Percentiles rank a stretch among this genome's conserved stretches.
Conservation (phyloP, 164 flowering plant genomes). For the Tinospora cordifolia region DNA sequence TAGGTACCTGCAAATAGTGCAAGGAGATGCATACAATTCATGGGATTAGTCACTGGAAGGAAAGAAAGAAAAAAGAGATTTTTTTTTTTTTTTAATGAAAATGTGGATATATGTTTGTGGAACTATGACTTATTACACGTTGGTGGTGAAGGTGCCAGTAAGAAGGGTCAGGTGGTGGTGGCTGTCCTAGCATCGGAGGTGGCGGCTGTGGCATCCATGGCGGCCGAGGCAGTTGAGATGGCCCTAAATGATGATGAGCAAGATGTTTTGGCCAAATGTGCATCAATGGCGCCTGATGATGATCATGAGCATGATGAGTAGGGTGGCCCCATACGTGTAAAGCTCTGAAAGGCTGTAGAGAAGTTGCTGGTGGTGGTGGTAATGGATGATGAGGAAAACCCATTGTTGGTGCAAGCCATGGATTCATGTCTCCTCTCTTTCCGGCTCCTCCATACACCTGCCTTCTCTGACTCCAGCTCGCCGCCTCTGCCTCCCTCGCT, state of each 20-base stretch:
- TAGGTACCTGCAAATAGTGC: constrained; percentile 31
- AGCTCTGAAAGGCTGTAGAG: constrained; percentile 42
- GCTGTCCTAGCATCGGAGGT: constrained; percentile 18
- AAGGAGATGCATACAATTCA: constrained; percentile 5
- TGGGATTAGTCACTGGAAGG: background rate
- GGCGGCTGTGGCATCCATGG: constrained; percentile 21
- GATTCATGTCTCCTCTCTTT: constrained; percentile 38
- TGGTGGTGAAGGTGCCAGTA: constrained; percentile 57
- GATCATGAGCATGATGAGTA: constrained; percentile 35
- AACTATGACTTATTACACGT: constrained; percentile 29
- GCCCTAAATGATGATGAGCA: constrained; percentile 28
- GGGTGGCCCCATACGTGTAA: constrained; percentile 99
- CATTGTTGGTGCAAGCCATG: constrained; percentile 68
- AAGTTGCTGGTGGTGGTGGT: constrained; percentile 27
- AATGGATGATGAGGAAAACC: constrained; percentile 53
- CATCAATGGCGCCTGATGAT: constrained; percentile 41
- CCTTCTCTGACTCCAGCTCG: constrained; percentile 75
- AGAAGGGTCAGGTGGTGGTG: constrained; percentile 33
- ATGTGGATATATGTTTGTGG: background rate
- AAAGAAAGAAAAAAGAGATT: background rate
- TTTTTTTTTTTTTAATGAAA: background rate
- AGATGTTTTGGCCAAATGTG: constrained; percentile 76
- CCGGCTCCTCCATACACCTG: constrained; percentile 45
- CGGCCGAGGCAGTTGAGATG: constrained; percentile 30
- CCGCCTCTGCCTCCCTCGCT: constrained; percentile 88